Evolutionary conservation across 2,329 filamentous ascomycete genomes (phyloP).

Genomic region (Fusarium succisae): DNA sequence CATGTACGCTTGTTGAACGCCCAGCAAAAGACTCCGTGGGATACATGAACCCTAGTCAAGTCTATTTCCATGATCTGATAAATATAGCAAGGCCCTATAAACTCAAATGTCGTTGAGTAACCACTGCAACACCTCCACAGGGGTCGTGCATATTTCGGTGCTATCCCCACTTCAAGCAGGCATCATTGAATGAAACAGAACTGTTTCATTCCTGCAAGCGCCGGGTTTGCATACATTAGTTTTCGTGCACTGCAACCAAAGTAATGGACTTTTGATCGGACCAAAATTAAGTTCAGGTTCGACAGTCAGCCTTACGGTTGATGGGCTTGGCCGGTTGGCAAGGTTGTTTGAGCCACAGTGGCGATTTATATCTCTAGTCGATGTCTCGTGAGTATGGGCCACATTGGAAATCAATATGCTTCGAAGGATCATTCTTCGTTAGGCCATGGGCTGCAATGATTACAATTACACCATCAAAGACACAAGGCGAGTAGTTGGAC

Average conservation of each 20-base stretch:
- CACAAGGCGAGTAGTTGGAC: not conserved
- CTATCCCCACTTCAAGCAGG: not conserved
- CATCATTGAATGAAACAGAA: not conserved
- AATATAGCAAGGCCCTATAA: not conserved
- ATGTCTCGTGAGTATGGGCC: not conserved
- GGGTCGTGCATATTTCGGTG: not conserved
- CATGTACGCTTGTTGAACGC: not conserved
- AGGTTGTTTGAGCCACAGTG: not conserved
- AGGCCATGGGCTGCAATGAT: rapidly evolving
- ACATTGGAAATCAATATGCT: too few species aligned
- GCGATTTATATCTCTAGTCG: not conserved
- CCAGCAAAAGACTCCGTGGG: too few species aligned
- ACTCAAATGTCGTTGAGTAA: not conserved
- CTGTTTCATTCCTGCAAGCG: not conserved
- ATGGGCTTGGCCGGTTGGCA: rapidly evolving
- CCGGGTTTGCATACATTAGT: not conserved
- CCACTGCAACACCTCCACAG: not conserved
- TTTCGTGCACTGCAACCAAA: not conserved
- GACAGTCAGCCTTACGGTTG: too few species aligned
- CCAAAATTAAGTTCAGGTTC: not conserved
- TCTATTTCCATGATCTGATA: not conserved
- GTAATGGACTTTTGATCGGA: not conserved
- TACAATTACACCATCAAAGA: not conserved
- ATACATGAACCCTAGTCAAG: not conserved
- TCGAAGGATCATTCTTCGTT: too few species aligned